A percentile compares a stretch with the other conserved stretches of the same genome.
Conservation (phyloP, 129 eudicot genomes). For the Glebionis coronaria region DNA sequence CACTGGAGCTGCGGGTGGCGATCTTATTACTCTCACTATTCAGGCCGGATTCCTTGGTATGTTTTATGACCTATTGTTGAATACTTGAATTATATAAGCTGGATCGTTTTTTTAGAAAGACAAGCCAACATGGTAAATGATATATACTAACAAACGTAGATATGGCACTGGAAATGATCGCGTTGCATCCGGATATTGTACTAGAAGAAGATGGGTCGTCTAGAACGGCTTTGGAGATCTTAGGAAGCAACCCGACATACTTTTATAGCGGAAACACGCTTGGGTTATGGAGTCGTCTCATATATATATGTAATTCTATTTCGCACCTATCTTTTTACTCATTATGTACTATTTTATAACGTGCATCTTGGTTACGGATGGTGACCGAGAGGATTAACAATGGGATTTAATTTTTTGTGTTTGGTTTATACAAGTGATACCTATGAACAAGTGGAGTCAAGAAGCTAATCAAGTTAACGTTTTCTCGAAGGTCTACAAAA, state of each 20-base stretch:
- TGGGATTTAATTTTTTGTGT: background rate
- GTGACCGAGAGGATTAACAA: no score
- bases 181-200: background rate
- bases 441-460: constrained; percentile 11
- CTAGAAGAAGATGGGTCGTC: background rate
- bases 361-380: no score
- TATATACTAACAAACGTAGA: background rate
- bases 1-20: no score
- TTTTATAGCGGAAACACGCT: background rate
- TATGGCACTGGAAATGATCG: background rate
- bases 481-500: background rate
- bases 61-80: no score
- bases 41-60: no score
- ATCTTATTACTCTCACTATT: no score
- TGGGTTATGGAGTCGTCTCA: constrained; percentile 5
- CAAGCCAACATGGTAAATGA: no score
- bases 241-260: background rate
- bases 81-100: no score
- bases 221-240: constrained; percentile 3
- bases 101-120: no score
- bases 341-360: no score
- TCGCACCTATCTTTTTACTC: background rate
- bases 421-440: constrained; percentile 2
- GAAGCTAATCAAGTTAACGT: constrained; percentile 6
- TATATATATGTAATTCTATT: background rate